Evolutionary conservation across 768 basidiomycete genomes (phyloP), one percentile per base, ranked within the genome.

Genomic region (Leccinum subgranulosum): DNA sequence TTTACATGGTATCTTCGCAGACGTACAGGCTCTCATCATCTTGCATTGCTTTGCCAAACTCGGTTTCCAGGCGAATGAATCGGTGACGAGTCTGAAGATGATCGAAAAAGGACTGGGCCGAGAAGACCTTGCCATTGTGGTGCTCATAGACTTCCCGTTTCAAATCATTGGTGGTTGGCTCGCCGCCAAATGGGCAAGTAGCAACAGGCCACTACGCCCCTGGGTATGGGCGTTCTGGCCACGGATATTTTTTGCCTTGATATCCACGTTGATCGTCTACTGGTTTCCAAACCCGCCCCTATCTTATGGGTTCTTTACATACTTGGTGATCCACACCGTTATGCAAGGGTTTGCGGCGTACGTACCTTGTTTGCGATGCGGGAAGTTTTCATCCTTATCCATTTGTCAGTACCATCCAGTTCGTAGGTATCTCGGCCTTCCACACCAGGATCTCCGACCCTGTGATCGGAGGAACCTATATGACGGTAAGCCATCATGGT

Each of bases 371-470:
- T 54, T 23, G 34, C n/a, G 27, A 19, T 48, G 21, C 21, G 15
- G n/a, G 17, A 28, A 3, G 14, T 51, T 19, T 51, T 47, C 41
- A 51, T 48, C 53, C 58, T 57, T 52, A 56, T 60, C 39, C 43
- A 27, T 21, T 54, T 47, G 3, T 28, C 57, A 96, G 96, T 48
- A 98, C 96, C 5, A 87, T 98, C n/a, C 96, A 99, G 73, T 99
- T 98, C 68, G 96, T 98, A 19, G 94, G 97, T 9, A 94, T 98
- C 60, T 92, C 94, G n/a, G 97, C 97, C 3, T 99, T 98, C 81
- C 97, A 98, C 66, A 98, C 94, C 3, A 85, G 90, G 54, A 87
- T 99, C 36, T 94, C 97, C 1, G 97, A 99, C 69, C 97, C 97
- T 0, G 68, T 97, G 12, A 97, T 99, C 53, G 97, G 97, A 28